These are phyloP conservation scores for Pseudocercospora vitis DNA, from an alignment of 2,329 filamentous ascomycete genomes.

Conservation along the genomic window DNA sequence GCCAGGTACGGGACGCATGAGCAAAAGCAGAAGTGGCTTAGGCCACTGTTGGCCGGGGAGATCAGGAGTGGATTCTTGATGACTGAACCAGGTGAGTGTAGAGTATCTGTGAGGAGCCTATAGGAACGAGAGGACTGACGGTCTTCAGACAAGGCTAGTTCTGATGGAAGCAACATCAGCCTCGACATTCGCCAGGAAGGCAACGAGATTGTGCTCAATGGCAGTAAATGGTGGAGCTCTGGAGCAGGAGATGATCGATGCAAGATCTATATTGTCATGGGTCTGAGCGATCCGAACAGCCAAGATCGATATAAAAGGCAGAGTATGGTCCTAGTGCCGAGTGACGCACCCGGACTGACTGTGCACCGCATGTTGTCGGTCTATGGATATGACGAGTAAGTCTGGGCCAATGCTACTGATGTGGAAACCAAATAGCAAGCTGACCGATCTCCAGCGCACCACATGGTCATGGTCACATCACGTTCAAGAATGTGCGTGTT, in stretches of 20 bases:
- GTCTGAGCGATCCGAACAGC: conserved; percentile 79
- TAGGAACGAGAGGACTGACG: neutral
- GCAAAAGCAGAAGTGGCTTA: conserved; percentile 53
- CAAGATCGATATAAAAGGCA: conserved; percentile 82
- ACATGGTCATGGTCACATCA: conserved; percentile 92
- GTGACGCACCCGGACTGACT: conserved; percentile 78
- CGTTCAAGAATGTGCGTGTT: conserved; percentile 85
- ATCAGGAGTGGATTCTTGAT: conserved; percentile 52
- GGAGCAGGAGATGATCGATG: conserved; percentile 92
- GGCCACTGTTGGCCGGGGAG: conserved; percentile 51
- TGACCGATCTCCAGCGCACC: conserved; percentile 58
- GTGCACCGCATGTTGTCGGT: conserved; percentile 91
- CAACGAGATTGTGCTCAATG: conserved; percentile 87
- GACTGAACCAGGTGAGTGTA: conserved; percentile 45
- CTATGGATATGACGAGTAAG: conserved; percentile 83
- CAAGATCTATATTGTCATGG: conserved; percentile 94
- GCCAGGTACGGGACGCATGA: conserved; percentile 53
- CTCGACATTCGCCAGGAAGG: conserved; percentile 80
- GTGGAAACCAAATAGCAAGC: neutral
- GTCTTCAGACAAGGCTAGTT: conserved; percentile 50
- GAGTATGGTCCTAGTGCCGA: conserved; percentile 86
- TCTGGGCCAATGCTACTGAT: neutral
- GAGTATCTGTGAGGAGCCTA: neutral
- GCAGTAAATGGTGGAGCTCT: conserved; percentile 98
- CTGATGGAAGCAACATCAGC: conserved; percentile 52